Conservation (phyloP, 768 basidiomycete genomes). For the Tephrocybe sp. region DNA sequence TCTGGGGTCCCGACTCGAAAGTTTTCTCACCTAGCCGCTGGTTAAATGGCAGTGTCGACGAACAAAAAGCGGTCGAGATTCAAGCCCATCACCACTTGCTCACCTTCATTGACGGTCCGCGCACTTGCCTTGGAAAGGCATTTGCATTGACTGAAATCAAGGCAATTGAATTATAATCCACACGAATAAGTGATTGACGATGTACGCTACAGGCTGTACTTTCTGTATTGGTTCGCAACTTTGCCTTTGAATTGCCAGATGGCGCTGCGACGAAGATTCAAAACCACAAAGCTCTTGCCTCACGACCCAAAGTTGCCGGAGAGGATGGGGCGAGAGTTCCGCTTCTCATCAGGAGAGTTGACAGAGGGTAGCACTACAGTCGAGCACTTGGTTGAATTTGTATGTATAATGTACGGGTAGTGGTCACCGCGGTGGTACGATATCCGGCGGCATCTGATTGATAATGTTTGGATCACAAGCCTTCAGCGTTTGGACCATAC, state of each 20-base stretch:
- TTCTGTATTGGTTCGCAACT: conserved; percentile 40
- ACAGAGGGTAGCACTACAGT: too few species aligned
- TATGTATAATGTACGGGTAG: too few species aligned
- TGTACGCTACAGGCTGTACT: conserved; percentile 35
- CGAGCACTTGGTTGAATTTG: too few species aligned
- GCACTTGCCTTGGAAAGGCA: conserved; percentile 41
- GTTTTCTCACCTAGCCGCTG: conserved; percentile 44
- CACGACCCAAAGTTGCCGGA: too few species aligned
- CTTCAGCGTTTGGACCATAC: conserved; percentile 6
- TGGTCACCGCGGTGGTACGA: too few species aligned
- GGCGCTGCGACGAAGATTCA: too few species aligned
- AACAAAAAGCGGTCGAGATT: conserved; percentile 26
- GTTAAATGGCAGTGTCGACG: conserved; percentile 24
- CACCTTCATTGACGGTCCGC: conserved; percentile 43
- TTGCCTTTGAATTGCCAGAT: conserved; percentile 34
- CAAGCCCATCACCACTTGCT: conserved; percentile 38
- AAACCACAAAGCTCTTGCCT: too few species aligned
- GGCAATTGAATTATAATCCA: conserved; percentile 18
- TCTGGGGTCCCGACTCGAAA: conserved; percentile 46
- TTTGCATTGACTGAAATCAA: conserved; percentile 43
- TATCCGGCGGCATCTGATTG: too few species aligned
- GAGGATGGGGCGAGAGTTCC: too few species aligned
- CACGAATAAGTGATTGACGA: neutral
- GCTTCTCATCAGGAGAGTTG: too few species aligned
- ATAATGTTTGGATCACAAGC: conserved; percentile 7